Base-by-base conservation (phyloP, 805 yeast genomes). In the Starmerella apis region DNA sequence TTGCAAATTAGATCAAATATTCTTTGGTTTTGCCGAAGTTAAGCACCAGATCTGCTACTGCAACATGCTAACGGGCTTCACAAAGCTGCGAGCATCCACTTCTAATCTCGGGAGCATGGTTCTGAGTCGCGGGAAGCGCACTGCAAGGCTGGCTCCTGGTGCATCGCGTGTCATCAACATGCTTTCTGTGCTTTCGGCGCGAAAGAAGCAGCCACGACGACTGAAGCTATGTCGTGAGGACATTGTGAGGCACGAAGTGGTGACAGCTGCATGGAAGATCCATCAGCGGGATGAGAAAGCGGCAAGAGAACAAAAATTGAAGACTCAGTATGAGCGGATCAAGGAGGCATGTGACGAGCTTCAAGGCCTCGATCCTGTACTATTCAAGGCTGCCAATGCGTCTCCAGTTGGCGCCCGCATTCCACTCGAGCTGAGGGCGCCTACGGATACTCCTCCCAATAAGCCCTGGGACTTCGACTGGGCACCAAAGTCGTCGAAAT, bases 381-480 rank as follows among this genome's bases (percentile, higher is more conserved):
- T 90, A 46, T 87, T 71, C 59, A 74, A 71, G 47, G 71, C 70
- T 28, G 94, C 95, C 10, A 80, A 78, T 59, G 65, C 65, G 27
- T 68, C 70, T 45, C 81, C 82, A 57, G 65, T 65, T 39, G 72
- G 72, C 46, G 75, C 76, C 57, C 71, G 86, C 60, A 87, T 85
- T 65, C 90, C 95, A 4, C 68, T 84, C 59, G 96, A 90, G 61
- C 64, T 86, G 65, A 78, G 92, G 62, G 79, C 85, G 9, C 98
- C 98, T 19, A 83, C 94, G 1, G 90, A 87, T 49, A 85, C 72
- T 54, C 98, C 98, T 13, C 83, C 96, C 18, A 78, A 77, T 60
- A 74, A 75, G 53, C 72, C 83, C 18, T 88, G 96, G 96, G 78
- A 79, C 50, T 76, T 76, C 60, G 54, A 53, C 28, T 53, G 56